These are phyloP conservation scores for Grigorovia yakushimaensis DNA, from an alignment of 805 yeast species.

Conservation along the genomic window DNA sequence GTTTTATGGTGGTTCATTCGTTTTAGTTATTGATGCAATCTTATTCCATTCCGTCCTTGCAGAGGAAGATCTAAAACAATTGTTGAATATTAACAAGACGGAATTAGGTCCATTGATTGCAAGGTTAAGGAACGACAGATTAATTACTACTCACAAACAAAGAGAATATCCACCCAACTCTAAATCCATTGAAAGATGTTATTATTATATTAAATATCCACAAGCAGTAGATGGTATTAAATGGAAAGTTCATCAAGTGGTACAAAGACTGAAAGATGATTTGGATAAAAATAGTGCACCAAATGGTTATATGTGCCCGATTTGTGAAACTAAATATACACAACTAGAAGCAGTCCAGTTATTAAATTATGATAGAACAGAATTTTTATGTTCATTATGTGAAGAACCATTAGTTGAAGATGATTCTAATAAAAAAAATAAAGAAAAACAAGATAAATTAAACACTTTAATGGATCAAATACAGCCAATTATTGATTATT, in stretches of 20 bases:
- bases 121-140: conserved; percentile 71
- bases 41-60: conserved; percentile 80
- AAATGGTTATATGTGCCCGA: conserved; percentile 86
- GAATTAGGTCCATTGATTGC: conserved; percentile 79
- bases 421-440: conserved; percentile 74
- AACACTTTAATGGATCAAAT: conserved; percentile 81
- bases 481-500: conserved; percentile 73
- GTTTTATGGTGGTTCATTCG: conserved; percentile 76
- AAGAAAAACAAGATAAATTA: conserved; percentile 68
- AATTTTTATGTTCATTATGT: conserved; percentile 79
- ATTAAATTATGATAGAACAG: conserved; percentile 67
- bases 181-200: conserved; percentile 64
- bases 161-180: conserved; percentile 56
- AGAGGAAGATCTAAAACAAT: conserved; percentile 79
- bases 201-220: conserved; percentile 79
- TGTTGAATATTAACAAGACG: conserved; percentile 76
- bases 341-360: conserved; percentile 82
- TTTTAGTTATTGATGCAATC: conserved; percentile 78
- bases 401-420: conserved; percentile 73
- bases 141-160: conserved; percentile 61
- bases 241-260: conserved; percentile 90
- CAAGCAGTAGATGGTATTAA: conserved; percentile 93
- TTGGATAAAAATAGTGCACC: conserved; percentile 80
- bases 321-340: conserved; percentile 71
- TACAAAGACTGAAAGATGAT: conserved; percentile 67